Evolutionary conservation across 148 eudicot genomes (phyloP).

Genomic region (Cornus controversa): DNA sequence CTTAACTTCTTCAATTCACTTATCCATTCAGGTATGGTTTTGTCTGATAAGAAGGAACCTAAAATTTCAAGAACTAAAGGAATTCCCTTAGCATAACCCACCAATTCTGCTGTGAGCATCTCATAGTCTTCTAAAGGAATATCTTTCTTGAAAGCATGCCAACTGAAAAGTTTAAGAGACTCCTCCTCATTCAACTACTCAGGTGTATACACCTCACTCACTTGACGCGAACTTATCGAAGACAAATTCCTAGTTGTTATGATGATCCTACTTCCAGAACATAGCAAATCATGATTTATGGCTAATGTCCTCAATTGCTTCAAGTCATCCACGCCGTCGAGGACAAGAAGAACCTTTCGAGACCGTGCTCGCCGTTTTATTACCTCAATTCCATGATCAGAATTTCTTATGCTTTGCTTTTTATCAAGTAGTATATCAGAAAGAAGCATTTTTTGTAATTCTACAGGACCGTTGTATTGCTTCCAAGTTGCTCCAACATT

Average conservation of each 20-base stretch:
- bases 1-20: too few species aligned
- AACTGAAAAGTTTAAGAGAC: background rate
- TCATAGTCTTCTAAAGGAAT: background rate
- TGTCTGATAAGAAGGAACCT: too few species aligned
- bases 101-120: background rate
- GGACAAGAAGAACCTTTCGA: too few species aligned
- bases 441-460: constrained; percentile 7
- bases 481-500: background rate
- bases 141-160: constrained; percentile 5
- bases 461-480: background rate
- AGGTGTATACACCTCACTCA: constrained; percentile 1
- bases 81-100: too few species aligned
- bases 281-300: background rate
- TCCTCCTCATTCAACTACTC: background rate
- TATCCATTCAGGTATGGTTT: too few species aligned
- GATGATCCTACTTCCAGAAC: background rate
- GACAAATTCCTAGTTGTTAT: background rate
- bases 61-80: too few species aligned
- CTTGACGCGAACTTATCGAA: background rate
- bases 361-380: background rate
- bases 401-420: too few species aligned
- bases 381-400: background rate
- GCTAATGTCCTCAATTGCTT: too few species aligned
- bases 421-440: background rate
- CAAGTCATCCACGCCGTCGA: too few species aligned